Conservation (phyloP, 169 alveolate species). For the Plasmodium cynomolgi region DNA sequence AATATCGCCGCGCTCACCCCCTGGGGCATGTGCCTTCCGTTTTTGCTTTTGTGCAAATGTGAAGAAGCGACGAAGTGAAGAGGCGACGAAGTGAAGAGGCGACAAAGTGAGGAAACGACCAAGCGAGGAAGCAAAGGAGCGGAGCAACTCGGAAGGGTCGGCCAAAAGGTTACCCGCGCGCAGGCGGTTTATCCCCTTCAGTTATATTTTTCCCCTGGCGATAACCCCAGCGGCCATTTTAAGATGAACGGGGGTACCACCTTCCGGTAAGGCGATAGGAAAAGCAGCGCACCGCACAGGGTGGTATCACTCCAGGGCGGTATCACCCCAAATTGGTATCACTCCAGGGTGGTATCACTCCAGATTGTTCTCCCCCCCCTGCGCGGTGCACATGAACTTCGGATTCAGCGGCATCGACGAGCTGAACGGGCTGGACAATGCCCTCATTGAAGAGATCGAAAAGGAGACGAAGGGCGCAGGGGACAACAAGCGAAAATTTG, state of each 20-base stretch:
- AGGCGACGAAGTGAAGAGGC: background rate
- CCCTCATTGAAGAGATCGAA: constrained; percentile 39
- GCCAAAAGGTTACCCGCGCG: background rate
- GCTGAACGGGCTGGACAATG: constrained; percentile 18
- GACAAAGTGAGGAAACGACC: background rate
- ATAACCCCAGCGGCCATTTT: too few species aligned
- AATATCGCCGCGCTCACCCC: background rate
- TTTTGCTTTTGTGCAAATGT: background rate
- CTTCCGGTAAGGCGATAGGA: too few species aligned
- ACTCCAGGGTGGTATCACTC: too few species aligned
- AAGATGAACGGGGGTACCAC: too few species aligned
- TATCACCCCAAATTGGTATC: too few species aligned
- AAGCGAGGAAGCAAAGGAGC: too few species aligned
- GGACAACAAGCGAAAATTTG: constrained; percentile 46
- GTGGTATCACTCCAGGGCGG: too few species aligned
- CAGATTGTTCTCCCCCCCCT: too few species aligned
- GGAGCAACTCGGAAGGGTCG: background rate
- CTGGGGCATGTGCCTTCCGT: background rate
- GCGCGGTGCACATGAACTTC: background rate
- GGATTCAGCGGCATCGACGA: constrained; percentile 5
- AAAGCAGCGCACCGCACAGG: too few species aligned
- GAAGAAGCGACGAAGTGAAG: background rate
- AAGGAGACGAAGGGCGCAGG: constrained; percentile 14
- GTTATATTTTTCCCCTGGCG: background rate
- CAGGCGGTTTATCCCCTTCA: background rate